A percentile compares a stretch with the other conserved stretches of the same genome.
These are phyloP conservation scores for Fusarium abutilonis DNA, from an alignment of 2,329 filamentous ascomycete species.

Conservation along the genomic window DNA sequence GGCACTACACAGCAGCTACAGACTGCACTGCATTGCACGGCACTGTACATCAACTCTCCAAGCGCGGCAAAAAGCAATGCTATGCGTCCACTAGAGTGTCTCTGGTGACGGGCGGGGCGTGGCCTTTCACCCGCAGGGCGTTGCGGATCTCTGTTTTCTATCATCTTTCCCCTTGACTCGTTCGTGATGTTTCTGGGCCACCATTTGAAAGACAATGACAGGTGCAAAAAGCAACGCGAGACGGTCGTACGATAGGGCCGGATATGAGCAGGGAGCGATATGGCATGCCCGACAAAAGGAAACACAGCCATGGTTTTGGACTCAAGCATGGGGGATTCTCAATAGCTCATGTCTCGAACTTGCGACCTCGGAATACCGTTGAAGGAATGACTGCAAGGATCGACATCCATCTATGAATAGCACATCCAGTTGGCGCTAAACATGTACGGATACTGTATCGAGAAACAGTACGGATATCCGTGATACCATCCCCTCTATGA, in stretches of 20 bases:
- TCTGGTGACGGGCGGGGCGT: not conserved
- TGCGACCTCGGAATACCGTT: conserved; percentile 6
- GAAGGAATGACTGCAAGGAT: conserved; percentile 16
- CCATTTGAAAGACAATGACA: conserved; percentile 10
- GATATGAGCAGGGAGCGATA: conserved; percentile 22
- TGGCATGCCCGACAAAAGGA: conserved; percentile 16
- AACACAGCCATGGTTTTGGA: conserved; percentile 14
- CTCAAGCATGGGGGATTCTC: conserved; percentile 10
- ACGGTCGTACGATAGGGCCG: conserved; percentile 27
- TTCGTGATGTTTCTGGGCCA: conserved; percentile 3
- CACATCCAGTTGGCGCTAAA: conserved; percentile 21
- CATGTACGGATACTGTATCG: conserved; percentile 3
- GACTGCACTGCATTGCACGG: not conserved
- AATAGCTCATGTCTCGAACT: conserved; percentile 1
- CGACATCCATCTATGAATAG: conserved; percentile 35
- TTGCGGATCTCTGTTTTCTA: conserved; percentile 5
- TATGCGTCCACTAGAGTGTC: too few species aligned
- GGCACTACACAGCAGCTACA: conserved; percentile 8
- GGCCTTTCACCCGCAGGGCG: conserved; percentile 11
- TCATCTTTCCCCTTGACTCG: conserved; percentile 3
- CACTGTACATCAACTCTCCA: conserved; percentile 12
- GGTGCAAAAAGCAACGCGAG: conserved; percentile 31
- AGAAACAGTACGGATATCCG: conserved; percentile 17
- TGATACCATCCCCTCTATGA: conserved; percentile 6
- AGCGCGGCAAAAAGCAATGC: conserved; percentile 34